These are phyloP conservation scores for Orbilia blumenaviensis DNA, from an alignment of 2,329 filamentous ascomycete genomes.

Conservation along the genomic window DNA sequence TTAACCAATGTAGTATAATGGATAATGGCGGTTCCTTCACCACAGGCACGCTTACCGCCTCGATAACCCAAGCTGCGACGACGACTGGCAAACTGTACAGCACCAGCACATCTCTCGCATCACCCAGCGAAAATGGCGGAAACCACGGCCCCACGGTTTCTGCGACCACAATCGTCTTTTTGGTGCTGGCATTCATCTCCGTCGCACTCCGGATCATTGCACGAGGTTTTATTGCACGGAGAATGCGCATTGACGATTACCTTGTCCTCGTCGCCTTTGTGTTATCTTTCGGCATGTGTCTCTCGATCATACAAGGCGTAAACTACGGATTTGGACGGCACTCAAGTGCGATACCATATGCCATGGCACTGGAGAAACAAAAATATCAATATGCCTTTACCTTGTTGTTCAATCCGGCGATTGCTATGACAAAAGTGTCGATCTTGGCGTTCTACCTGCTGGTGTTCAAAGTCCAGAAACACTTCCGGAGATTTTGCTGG, in stretches of 20 bases:
- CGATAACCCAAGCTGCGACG: conserved; percentile 45
- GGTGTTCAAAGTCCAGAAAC: conserved; percentile 78
- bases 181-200: conserved; percentile 55
- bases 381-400: conserved; percentile 52
- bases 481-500: conserved; percentile 85
- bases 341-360: conserved; percentile 63
- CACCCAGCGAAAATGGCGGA: conserved; percentile 37
- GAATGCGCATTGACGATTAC: conserved; percentile 56
- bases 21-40: conserved; percentile 53
- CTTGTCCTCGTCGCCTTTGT: conserved; percentile 57
- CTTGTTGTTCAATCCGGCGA: conserved; percentile 75
- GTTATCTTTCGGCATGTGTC: conserved; percentile 63
- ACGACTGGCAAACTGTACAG: conserved; percentile 50
- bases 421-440: conserved; percentile 93
- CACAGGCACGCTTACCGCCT: conserved; percentile 52
- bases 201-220: conserved; percentile 57
- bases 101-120: conserved; percentile 35
- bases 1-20: conserved; percentile 54
- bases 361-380: conserved; percentile 34
- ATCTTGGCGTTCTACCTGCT: conserved; percentile 89
- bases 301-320: conserved; percentile 67
- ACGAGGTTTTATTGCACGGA: conserved; percentile 55
- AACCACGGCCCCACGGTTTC: conserved; percentile 50
- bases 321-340: conserved; percentile 59
- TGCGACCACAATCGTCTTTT: conserved; percentile 55